Base-by-base conservation (phyloP, 768 basidiomycete genomes). In the Suillus plorans region DNA sequence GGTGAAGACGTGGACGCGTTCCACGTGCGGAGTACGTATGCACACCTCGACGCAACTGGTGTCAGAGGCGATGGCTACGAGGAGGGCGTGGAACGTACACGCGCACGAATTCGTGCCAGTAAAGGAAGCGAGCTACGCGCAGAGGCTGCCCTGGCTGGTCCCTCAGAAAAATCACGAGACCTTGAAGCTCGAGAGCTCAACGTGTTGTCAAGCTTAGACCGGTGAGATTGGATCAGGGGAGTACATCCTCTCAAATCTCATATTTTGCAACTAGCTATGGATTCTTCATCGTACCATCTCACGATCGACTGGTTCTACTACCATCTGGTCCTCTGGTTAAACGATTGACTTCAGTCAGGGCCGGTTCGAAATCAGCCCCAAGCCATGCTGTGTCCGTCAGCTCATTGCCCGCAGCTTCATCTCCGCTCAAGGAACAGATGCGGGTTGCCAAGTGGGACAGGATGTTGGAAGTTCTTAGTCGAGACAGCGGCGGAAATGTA, bases 31-130 rank as follows among this genome's bases (percentile, higher is more conserved):
- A 89, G 84, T 65, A 94, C 92, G 1, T 96, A 98, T 73, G 97
- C 95, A 0, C 86, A 92, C 67, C 83, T 99, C n/a, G 94, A 98
- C 58, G 79, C 85, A 12, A 85, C 85, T 50, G 97, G 97, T n/a
- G 96, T 98, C 44, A 91, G 87, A 72, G 95, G 96, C 3, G 97
- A 99, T 73, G 97, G 97, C 0, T 94, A 89, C 76, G 92, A 94
- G 70, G 95, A 97, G 69, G 97, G 97, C 44, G 84, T 97, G 8
- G 97, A 99, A 78, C 88, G 94, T 44, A 99, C 96, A 34, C 85
- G 97, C 65, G 91, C 93, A 28, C 81, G 90, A 70, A 74, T 87
- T 67, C 82, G 84, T 60, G 71, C 71, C 22, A 87, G 80, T 69
- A 80, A 84, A 69, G 80, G 81, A 14, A 90, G 85, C 67, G 89